Evolutionary conservation across 108 stramenopile species (phyloP).

Genomic region (Poteriospumella lacustris): DNA sequence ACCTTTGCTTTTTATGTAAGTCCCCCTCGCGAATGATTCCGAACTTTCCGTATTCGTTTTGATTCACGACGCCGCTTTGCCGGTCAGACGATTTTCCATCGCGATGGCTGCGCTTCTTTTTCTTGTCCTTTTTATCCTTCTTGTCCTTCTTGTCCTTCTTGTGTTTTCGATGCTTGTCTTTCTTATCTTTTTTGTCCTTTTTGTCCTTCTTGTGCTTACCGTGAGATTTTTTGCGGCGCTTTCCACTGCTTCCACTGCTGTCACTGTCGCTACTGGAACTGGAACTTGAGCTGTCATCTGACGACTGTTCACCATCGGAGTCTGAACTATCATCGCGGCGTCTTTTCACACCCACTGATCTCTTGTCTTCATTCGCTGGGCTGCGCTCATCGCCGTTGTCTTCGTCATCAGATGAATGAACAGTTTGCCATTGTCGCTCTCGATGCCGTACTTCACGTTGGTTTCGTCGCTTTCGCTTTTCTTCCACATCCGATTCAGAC

Average conservation of each 20-base stretch:
- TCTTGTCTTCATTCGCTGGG: constrained; percentile 9
- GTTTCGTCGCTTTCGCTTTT: not conserved
- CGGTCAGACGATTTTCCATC: constrained; percentile 41
- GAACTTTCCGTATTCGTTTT: constrained; percentile 73
- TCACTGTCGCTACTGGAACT: not conserved
- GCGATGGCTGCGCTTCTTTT: constrained; percentile 33
- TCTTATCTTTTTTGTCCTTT: constrained; percentile 41
- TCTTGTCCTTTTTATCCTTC: constrained; percentile 38
- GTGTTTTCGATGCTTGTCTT: constrained; percentile 32
- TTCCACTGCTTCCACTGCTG: constrained; percentile 15
- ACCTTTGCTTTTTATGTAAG: constrained; percentile 57
- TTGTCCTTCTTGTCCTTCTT: constrained; percentile 39
- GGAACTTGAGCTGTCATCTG: not conserved
- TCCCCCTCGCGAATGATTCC: constrained; percentile 74
- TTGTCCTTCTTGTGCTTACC: constrained; percentile 31
- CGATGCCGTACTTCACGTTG: not conserved
- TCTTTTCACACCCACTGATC: not conserved
- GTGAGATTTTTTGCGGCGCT: too few relatives aligned
- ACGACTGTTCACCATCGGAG: not conserved
- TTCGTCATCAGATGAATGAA: constrained; percentile 34
- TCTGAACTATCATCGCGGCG: not conserved
- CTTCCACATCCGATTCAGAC: not conserved
- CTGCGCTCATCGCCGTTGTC: not conserved
- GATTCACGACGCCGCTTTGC: constrained; percentile 38
- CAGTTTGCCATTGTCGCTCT: constrained; percentile 34